Conservation (phyloP, 2,329 filamentous ascomycete genomes). For the Trichoderma sp. region DNA sequence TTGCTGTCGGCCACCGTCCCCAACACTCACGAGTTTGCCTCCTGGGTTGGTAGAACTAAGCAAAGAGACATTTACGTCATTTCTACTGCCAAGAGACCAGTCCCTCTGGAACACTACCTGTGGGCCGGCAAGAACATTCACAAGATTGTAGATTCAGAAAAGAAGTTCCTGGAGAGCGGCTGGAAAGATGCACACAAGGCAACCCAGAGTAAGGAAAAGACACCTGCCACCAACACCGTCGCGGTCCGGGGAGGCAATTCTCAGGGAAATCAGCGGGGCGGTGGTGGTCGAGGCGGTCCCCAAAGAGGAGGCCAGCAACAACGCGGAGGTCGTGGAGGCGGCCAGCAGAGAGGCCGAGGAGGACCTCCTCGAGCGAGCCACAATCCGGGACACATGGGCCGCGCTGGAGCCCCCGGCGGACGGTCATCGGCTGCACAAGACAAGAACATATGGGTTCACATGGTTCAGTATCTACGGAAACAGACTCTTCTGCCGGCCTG, state of each 20-base stretch:
- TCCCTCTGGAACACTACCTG: slow-evolving; percentile 91
- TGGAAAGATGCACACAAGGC: slow-evolving; percentile 92
- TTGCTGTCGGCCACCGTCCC: slow-evolving; percentile 93
- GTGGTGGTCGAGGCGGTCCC: slow-evolving; percentile 47
- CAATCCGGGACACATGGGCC: slow-evolving; percentile 79
- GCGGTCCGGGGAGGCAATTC: slow-evolving; percentile 40
- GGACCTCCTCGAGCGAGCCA: slow-evolving; percentile 58
- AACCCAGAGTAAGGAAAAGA: slow-evolving; percentile 77
- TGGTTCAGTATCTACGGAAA: slow-evolving; percentile 88
- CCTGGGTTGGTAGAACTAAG: slow-evolving; percentile 96
- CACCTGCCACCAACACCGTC: slow-evolving; percentile 45
- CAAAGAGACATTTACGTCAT: slow-evolving; percentile 99
- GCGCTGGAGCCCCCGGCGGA: slow-evolving; percentile 79
- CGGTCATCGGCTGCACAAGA: slow-evolving; percentile 90
- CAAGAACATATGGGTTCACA: slow-evolving; percentile 92
- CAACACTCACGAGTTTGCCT: slow-evolving; percentile 96
- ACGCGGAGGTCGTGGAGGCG: slow-evolving; percentile 40
- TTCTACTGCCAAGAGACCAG: slow-evolving; percentile 90
- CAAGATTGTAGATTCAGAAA: slow-evolving; percentile 92
- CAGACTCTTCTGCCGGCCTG: slow-evolving; percentile 84
- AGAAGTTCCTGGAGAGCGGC: slow-evolving; percentile 85
- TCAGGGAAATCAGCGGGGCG: slow-evolving; percentile 30
- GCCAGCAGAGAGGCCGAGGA: slow-evolving; percentile 53
- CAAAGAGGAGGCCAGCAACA: slow-evolving; percentile 44
- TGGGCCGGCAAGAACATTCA: slow-evolving; percentile 92